A percentile compares a stretch with the other conserved stretches of the same genome.
phyloP scores from a whole-genome alignment of 495 filamentous ascomycete species.

The Neurospora sp. region DNA sequence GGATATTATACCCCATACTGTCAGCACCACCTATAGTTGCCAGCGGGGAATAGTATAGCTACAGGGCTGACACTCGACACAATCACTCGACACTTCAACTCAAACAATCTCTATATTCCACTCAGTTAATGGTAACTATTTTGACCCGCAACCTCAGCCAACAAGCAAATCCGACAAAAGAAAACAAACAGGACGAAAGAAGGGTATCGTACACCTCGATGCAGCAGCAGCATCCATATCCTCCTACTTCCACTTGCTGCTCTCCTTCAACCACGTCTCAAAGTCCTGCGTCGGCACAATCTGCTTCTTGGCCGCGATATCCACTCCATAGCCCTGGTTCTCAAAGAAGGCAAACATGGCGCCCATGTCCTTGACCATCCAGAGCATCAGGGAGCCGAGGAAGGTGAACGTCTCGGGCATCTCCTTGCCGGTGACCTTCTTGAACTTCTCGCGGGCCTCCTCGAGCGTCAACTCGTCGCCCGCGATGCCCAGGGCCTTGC shows the following conservation, averaged over 20 bases:
- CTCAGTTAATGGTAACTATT: neutral
- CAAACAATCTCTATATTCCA: neutral
- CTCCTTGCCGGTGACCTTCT: slow-evolving; percentile 34
- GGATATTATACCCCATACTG: too few relatives aligned
- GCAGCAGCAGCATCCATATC: too few relatives aligned
- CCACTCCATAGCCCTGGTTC: slow-evolving; percentile 48
- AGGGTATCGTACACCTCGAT: neutral
- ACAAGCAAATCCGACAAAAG: neutral
- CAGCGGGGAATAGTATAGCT: too few relatives aligned
- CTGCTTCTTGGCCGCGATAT: slow-evolving; percentile 43
- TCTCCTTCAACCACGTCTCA: slow-evolving; percentile 49
- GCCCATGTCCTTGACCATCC: slow-evolving; percentile 41
- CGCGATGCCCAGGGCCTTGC: slow-evolving; percentile 20
- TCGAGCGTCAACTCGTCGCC: slow-evolving; percentile 22
- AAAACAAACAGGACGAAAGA: neutral
- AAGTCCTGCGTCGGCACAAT: slow-evolving; percentile 49
- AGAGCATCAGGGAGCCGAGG: slow-evolving; percentile 30
- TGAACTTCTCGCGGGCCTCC: slow-evolving; percentile 38
- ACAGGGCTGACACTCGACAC: too few relatives aligned
- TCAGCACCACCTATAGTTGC: too few relatives aligned
- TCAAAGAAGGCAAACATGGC: slow-evolving; percentile 58
- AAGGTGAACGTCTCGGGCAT: slow-evolving; percentile 42
- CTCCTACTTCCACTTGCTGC: slow-evolving; percentile 29
- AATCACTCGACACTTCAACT: too few relatives aligned
- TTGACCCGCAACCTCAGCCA: neutral